phyloP scores from a whole-genome alignment of 2,329 filamentous ascomycete genomes.

The Nemania sp. region DNA sequence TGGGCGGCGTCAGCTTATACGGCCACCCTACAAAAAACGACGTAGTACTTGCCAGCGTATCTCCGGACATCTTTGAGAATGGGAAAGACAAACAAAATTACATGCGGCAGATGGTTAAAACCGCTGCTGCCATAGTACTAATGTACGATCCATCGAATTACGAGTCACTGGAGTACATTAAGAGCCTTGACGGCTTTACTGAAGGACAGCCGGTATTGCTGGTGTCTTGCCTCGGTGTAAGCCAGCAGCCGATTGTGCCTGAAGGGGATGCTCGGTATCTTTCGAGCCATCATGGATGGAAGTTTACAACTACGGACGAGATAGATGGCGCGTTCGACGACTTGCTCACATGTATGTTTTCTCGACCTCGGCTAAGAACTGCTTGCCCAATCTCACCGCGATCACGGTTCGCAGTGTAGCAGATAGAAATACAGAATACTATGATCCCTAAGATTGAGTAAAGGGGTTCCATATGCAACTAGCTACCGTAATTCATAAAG shows the following conservation, averaged over 20 bases:
- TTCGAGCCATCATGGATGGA: conserved; percentile 11
- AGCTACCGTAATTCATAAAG: neutral
- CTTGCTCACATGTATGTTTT: conserved; percentile 8
- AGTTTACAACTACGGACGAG: neutral
- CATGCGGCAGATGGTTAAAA: neutral
- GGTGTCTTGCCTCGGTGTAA: neutral
- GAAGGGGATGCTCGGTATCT: neutral
- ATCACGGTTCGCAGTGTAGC: neutral
- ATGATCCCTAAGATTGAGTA: neutral
- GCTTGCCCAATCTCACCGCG: neutral
- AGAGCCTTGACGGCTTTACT: conserved; percentile 8
- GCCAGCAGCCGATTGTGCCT: neutral
- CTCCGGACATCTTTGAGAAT: neutral
- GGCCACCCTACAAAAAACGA: conserved; percentile 10
- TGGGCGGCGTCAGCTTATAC: conserved; percentile 16
- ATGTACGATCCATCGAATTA: conserved; percentile 1
- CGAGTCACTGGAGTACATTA: conserved; percentile 10
- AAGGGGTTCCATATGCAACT: neutral
- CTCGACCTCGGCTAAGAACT: neutral
- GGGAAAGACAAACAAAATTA: no score
- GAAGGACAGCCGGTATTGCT: conserved; percentile 15
- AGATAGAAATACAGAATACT: neutral
- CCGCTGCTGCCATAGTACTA: neutral
- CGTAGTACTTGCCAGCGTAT: conserved; percentile 12
- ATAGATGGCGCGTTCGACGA: conserved; percentile 9